These are phyloP conservation scores for Nannochloropsis oceanica DNA, from an alignment of 108 stramenopile species.

Conservation along the genomic window DNA sequence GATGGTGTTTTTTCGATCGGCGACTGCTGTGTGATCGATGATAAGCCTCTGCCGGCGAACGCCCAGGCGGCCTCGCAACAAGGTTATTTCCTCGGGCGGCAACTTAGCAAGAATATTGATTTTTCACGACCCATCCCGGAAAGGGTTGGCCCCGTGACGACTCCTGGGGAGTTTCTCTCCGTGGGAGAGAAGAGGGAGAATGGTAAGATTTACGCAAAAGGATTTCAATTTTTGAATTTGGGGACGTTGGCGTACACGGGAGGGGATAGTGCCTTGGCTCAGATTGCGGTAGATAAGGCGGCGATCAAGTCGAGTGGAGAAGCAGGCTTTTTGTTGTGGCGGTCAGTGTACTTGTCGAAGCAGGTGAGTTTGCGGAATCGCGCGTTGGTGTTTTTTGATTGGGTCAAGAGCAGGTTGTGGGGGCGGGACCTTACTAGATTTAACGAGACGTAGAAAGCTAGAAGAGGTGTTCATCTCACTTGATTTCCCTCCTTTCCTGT, in stretches of 20 bases:
- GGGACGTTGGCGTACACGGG: conserved; percentile 88
- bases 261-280: conserved; percentile 49
- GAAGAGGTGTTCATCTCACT: too few species aligned
- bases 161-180: conserved; percentile 2
- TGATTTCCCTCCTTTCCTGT: too few species aligned
- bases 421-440: conserved; percentile 63
- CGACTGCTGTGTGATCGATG: conserved; percentile 60
- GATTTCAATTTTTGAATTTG: conserved; percentile 83
- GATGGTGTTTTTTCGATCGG: conserved; percentile 68
- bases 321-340: conserved; percentile 36
- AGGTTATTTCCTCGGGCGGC: conserved; percentile 64
- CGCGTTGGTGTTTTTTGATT: conserved; percentile 68
- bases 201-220: conserved; percentile 49
- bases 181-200: background rate
- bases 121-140: conserved; percentile 9
- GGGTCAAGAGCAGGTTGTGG: conserved; percentile 63
- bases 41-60: conserved; percentile 57
- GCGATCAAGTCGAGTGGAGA: conserved; percentile 17
- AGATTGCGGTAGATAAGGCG: conserved; percentile 15
- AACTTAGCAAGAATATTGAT: conserved; percentile 61
- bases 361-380: conserved; percentile 73
- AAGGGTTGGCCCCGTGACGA: conserved; percentile 9
- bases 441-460: background rate
- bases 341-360: conserved; percentile 68
- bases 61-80: conserved; percentile 86